Percentiles rank a stretch among this genome's conserved stretches.
These are phyloP conservation scores for Trametes sp. DNA, from an alignment of 1,284 basidiomycete species.

Conservation along the genomic window DNA sequence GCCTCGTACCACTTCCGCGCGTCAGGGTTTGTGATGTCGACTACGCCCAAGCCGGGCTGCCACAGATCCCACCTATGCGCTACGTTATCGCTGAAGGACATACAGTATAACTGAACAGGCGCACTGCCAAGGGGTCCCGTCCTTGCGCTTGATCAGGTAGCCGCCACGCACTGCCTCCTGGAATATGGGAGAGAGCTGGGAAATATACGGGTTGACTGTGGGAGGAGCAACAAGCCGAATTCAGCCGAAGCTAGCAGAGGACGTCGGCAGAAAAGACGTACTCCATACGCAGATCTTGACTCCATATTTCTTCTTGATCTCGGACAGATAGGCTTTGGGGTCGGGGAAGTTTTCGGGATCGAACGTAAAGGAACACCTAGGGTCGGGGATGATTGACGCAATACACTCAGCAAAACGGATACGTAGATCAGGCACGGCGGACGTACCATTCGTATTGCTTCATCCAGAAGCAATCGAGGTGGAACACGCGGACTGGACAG, in stretches of 20 bases:
- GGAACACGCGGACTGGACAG: slow-evolving; percentile 79
- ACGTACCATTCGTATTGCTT: slow-evolving; percentile 74
- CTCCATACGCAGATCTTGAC: slow-evolving; percentile 82
- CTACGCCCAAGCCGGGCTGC: slow-evolving; percentile 74
- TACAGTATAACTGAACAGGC: slow-evolving; percentile 28
- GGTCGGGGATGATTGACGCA: not conserved
- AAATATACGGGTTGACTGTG: slow-evolving; percentile 73
- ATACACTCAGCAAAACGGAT: not conserved
- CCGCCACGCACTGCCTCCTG: slow-evolving; percentile 70
- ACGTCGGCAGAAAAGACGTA: slow-evolving; percentile 41
- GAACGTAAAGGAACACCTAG: slow-evolving; percentile 78
- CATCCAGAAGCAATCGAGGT: slow-evolving; percentile 86
- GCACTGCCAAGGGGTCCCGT: slow-evolving; percentile 79
- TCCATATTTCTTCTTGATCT: slow-evolving; percentile 73
- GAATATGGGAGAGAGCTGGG: slow-evolving; percentile 74
- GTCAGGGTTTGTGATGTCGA: slow-evolving; percentile 77
- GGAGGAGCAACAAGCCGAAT: not conserved
- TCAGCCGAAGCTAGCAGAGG: slow-evolving; percentile 2
- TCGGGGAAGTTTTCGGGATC: slow-evolving; percentile 81
- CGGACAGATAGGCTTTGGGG: slow-evolving; percentile 68
- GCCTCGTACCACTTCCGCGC: slow-evolving; percentile 72
- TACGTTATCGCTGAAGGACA: not conserved
- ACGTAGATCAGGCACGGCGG: not conserved
- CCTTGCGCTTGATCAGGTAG: slow-evolving; percentile 73
- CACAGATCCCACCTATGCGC: slow-evolving; percentile 68